A percentile compares a stretch with the other conserved stretches of the same genome.
These are phyloP conservation scores for Bryoerythrophyllum caledonicum DNA, from an alignment of 225 moss, liverwort and hornwort species.

Conservation along the genomic window DNA sequence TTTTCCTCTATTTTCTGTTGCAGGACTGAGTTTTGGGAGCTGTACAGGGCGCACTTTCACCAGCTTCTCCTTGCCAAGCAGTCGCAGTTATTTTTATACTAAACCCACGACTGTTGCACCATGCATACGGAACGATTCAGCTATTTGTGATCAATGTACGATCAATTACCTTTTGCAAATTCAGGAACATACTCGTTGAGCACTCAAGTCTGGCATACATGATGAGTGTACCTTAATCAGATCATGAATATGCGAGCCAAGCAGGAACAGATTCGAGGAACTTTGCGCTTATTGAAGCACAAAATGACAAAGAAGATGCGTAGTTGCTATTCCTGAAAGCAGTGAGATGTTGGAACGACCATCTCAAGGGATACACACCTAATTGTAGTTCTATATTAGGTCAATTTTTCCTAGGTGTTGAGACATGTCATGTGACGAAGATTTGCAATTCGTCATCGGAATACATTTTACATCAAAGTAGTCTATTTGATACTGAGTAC, in stretches of 20 bases:
- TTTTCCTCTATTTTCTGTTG: conserved; percentile 17
- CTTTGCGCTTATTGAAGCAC: conserved; percentile 5
- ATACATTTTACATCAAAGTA: background rate
- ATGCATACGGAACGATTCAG: background rate
- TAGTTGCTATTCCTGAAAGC: background rate
- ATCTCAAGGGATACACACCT: background rate
- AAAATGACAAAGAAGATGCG: background rate
- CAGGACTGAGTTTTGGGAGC: conserved; percentile 87
- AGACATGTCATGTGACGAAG: background rate
- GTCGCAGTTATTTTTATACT: conserved; percentile 47
- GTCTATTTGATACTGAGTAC: background rate
- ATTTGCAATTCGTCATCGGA: conserved; percentile 7
- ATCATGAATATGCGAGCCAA: background rate
- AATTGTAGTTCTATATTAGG: background rate
- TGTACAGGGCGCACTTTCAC: conserved; percentile 60
- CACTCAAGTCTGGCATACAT: background rate
- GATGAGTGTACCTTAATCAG: background rate
- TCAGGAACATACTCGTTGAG: background rate
- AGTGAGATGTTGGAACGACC: background rate
- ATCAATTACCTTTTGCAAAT: background rate
- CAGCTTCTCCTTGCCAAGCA: conserved; percentile 43
- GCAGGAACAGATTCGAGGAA: background rate
- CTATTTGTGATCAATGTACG: background rate
- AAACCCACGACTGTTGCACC: conserved; percentile 16
- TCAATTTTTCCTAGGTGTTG: conserved; percentile 1